Evolutionary conservation across 192 early-diverging fungal species (phyloP).

Genomic region (Backusella circina): DNA sequence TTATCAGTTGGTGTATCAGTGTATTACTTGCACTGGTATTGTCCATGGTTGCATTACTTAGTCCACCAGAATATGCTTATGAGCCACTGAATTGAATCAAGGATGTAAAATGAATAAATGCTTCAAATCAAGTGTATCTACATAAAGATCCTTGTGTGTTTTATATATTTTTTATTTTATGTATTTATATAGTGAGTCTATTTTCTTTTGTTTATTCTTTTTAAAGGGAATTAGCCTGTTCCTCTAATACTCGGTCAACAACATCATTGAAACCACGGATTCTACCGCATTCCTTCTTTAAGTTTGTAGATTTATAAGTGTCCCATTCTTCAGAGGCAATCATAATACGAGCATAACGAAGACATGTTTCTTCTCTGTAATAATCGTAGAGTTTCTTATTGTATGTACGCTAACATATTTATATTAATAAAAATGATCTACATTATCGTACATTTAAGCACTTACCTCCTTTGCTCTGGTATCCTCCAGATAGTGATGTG

Average conservation of each 20-base stretch:
- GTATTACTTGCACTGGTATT: constrained; percentile 23
- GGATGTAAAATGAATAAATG: background rate
- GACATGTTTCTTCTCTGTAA: constrained; percentile 50
- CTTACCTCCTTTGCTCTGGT: constrained; percentile 49
- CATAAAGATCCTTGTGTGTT: too few species aligned
- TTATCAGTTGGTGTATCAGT: constrained; percentile 26
- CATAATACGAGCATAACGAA: constrained; percentile 46
- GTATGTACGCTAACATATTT: constrained; percentile 42
- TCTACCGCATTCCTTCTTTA: constrained; percentile 47
- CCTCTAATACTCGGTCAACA: constrained; percentile 15
- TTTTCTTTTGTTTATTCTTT: background rate
- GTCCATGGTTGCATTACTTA: constrained; percentile 15
- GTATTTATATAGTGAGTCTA: background rate
- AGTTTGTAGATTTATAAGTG: constrained; percentile 37
- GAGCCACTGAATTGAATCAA: background rate
- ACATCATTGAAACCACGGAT: constrained; percentile 50
- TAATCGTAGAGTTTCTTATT: constrained; percentile 55
- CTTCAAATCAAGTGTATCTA: too few species aligned
- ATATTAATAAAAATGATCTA: background rate
- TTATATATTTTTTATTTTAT: background rate
- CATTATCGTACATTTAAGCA: too few species aligned
- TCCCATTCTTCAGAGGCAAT: constrained; percentile 40
- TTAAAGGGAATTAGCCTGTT: background rate
- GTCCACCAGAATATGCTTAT: constrained; percentile 32
- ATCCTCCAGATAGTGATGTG: constrained; percentile 46